These are phyloP conservation scores for Hymenoscyphus repandus DNA, from an alignment of 2,329 filamentous ascomycete species.

Conservation along the genomic window DNA sequence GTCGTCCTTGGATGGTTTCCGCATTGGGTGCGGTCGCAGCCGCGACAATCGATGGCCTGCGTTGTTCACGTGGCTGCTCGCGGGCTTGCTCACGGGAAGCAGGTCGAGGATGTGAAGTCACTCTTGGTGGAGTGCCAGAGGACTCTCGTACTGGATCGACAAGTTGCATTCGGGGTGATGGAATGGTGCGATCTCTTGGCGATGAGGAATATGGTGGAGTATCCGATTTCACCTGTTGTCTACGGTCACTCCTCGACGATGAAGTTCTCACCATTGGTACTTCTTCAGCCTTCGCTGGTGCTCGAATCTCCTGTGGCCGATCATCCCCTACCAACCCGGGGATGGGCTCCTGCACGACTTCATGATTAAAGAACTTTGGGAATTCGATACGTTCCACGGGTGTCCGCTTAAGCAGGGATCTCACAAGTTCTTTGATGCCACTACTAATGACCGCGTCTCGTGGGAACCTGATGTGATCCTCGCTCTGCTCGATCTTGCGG, in stretches of 20 bases:
- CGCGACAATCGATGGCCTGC: constrained; percentile 20
- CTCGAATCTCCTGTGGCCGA: constrained; percentile 34
- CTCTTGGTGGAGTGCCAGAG: constrained; percentile 19
- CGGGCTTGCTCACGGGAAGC: constrained; percentile 13
- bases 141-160: constrained; percentile 16
- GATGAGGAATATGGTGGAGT: constrained; percentile 22
- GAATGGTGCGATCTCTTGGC: constrained; percentile 18
- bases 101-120: constrained; percentile 11
- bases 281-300: constrained; percentile 16
- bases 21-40: constrained; percentile 26
- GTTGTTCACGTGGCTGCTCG: neutral
- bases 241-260: constrained; percentile 21
- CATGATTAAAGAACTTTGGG: constrained; percentile 74
- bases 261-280: constrained; percentile 17
- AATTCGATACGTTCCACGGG: constrained; percentile 83
- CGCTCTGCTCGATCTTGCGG: constrained; percentile 82
- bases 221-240: constrained; percentile 15
- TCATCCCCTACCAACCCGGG: constrained; percentile 79
- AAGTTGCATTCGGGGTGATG: constrained; percentile 19
- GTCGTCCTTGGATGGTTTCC: constrained; percentile 32
- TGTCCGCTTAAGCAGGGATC: constrained; percentile 75
- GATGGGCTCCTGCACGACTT: constrained; percentile 68
- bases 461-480: constrained; percentile 81
- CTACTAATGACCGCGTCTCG: constrained; percentile 65
- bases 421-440: constrained; percentile 76